Conservation (phyloP, 2,329 filamentous ascomycete species). For the Microdochium bolleyi region DNA sequence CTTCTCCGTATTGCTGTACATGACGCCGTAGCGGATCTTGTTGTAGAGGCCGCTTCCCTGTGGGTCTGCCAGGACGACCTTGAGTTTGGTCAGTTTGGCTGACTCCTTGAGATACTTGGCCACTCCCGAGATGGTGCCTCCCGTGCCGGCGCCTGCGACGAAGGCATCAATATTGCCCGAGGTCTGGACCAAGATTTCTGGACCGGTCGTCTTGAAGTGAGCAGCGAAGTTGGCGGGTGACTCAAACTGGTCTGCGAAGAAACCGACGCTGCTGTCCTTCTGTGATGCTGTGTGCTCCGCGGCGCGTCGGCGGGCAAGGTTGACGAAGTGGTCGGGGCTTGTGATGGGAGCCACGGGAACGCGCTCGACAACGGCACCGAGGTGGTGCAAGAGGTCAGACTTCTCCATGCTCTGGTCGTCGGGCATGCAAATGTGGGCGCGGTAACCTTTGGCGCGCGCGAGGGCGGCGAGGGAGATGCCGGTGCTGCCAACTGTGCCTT, state of each 20-base stretch:
- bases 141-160: constrained; percentile 87
- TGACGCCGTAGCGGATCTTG: constrained; percentile 84
- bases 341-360: constrained; percentile 89
- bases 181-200: constrained; percentile 80
- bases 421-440: constrained; percentile 95
- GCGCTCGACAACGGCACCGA: constrained; percentile 87
- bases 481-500: constrained; percentile 93
- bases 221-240: constrained; percentile 81
- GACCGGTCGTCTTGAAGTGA: constrained; percentile 75
- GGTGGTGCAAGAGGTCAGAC: constrained; percentile 75
- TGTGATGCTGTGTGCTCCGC: constrained; percentile 57
- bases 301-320: constrained; percentile 73
- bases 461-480: constrained; percentile 91
- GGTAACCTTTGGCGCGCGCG: constrained; percentile 80
- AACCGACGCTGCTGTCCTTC: constrained; percentile 61
- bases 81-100: constrained; percentile 47
- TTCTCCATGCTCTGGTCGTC: constrained; percentile 87
- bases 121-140: constrained; percentile 86
- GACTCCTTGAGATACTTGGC: constrained; percentile 73
- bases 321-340: constrained; percentile 91
- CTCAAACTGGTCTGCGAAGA: constrained; percentile 97
- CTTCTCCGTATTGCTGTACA: constrained; percentile 83
- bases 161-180: constrained; percentile 73
- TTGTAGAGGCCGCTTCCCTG: constrained; percentile 93
- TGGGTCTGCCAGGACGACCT: constrained; percentile 82